These are phyloP conservation scores for Cryptococcus amylolentus DNA, from an alignment of 1,284 basidiomycete genomes.

Conservation along the genomic window DNA sequence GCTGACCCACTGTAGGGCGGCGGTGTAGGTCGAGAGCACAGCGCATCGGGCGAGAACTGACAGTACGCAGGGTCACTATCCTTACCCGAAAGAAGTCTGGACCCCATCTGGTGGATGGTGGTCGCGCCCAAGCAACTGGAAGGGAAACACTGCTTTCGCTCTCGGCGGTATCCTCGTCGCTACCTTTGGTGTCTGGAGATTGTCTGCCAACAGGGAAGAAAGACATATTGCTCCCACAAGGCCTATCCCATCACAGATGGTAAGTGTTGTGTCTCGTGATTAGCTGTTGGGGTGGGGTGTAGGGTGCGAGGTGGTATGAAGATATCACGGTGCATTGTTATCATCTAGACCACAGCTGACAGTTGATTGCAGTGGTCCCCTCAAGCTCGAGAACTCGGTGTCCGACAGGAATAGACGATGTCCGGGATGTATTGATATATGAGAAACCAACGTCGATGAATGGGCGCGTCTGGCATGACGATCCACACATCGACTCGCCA, in stretches of 20 bases:
- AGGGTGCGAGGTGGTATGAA: not conserved
- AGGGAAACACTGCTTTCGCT: constrained; percentile 53
- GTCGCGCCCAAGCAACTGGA: constrained; percentile 57
- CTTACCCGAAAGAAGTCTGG: constrained; percentile 60
- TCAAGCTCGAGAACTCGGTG: constrained; percentile 38
- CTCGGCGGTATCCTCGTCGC: constrained; percentile 51
- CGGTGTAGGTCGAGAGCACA: constrained; percentile 20
- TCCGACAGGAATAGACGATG: constrained; percentile 20
- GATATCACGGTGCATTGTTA: not conserved
- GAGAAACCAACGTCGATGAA: not conserved
- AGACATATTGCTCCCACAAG: constrained; percentile 51
- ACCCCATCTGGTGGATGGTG: constrained; percentile 57
- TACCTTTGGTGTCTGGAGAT: constrained; percentile 53
- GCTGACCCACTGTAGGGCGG: constrained; percentile 23
- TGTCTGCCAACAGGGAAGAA: constrained; percentile 55
- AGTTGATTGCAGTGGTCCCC: constrained; percentile 33
- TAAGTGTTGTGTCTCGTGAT: constrained; percentile 19
- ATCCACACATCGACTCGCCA: too few relatives aligned
- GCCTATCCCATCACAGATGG: constrained; percentile 50
- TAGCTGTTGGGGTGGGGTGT: not conserved
- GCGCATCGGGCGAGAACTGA: not conserved
- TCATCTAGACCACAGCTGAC: not conserved
- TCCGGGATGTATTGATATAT: not conserved
- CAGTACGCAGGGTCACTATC: constrained; percentile 50
- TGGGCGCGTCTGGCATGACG: too few relatives aligned